phyloP scores from a whole-genome alignment of 163 green algal genomes.

The Chlamydomonas reinhardtii region DNA sequence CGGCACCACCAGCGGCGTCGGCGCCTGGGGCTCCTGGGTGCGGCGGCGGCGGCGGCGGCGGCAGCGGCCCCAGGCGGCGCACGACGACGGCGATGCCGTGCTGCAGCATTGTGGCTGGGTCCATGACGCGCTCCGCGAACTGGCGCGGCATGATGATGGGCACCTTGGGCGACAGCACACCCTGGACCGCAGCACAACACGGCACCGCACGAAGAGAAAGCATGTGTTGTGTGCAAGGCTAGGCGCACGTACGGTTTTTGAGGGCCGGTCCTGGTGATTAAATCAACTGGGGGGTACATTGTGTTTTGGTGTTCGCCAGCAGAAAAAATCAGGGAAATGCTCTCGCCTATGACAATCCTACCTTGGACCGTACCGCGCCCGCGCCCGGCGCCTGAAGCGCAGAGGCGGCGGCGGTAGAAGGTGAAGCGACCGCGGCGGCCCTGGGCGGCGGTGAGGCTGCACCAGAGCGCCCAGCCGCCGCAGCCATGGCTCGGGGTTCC shows the following conservation, averaged over 20 bases:
- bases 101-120: slow-evolving; percentile 29
- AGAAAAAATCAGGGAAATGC: too few species aligned
- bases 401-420: too few species aligned
- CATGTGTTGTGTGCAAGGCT: too few species aligned
- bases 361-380: slow-evolving; percentile 25
- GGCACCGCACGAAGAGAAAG: not conserved
- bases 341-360: too few species aligned
- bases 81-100: slow-evolving; percentile 30
- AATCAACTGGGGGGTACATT: too few species aligned
- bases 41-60: not conserved
- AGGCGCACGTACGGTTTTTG: too few species aligned
- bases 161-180: slow-evolving; percentile 39
- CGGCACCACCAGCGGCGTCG: not conserved
- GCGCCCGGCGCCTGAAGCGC: not conserved
- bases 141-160: slow-evolving; percentile 42
- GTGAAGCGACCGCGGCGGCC: too few species aligned
- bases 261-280: too few species aligned
- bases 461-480: too few species aligned
- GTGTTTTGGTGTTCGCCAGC: too few species aligned
- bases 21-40: not conserved
- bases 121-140: slow-evolving; percentile 38
- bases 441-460: too few species aligned
- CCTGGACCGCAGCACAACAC: not conserved
- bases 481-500: too few species aligned
- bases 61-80: slow-evolving; percentile 11